These are phyloP conservation scores for Rhizopus microsporus DNA, from an alignment of 371 early-diverging fungal species.

Conservation along the genomic window DNA sequence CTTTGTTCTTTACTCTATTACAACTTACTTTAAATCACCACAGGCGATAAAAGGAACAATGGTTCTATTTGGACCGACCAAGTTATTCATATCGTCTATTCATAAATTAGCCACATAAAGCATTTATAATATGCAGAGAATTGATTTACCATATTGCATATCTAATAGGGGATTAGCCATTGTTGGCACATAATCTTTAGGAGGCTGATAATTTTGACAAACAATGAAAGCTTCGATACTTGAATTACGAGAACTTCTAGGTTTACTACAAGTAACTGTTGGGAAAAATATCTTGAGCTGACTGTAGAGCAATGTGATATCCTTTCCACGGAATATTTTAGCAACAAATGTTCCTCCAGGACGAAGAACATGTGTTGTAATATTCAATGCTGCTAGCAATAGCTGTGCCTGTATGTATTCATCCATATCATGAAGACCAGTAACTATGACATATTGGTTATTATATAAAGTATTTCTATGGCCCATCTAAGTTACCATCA, in stretches of 20 bases:
- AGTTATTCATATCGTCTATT: constrained; percentile 58
- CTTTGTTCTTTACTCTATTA: constrained; percentile 18
- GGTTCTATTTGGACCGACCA: constrained; percentile 71
- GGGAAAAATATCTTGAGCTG: constrained; percentile 94
- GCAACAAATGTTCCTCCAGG: constrained; percentile 94
- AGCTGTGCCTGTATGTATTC: constrained; percentile 98
- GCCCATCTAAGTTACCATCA: constrained; percentile 66
- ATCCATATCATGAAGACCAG: constrained; percentile 98
- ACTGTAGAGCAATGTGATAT: constrained; percentile 84
- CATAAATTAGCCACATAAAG: background rate
- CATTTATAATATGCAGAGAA: background rate
- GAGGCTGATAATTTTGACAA: constrained; percentile 87
- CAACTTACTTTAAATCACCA: constrained; percentile 77
- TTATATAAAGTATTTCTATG: background rate
- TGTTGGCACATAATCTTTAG: constrained; percentile 80
- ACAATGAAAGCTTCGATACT: constrained; percentile 95
- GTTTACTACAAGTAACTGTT: constrained; percentile 90
- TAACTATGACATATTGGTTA: constrained; percentile 56
- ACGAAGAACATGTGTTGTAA: constrained; percentile 88
- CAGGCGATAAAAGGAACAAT: constrained; percentile 92
- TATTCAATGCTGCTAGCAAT: constrained; percentile 91
- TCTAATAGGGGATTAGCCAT: constrained; percentile 89
- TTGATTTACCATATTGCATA: constrained; percentile 59
- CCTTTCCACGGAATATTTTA: constrained; percentile 96
- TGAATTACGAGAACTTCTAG: constrained; percentile 91